phyloP scores from a whole-genome alignment of 164 flowering plant species.

The Cinnamomum chago region DNA sequence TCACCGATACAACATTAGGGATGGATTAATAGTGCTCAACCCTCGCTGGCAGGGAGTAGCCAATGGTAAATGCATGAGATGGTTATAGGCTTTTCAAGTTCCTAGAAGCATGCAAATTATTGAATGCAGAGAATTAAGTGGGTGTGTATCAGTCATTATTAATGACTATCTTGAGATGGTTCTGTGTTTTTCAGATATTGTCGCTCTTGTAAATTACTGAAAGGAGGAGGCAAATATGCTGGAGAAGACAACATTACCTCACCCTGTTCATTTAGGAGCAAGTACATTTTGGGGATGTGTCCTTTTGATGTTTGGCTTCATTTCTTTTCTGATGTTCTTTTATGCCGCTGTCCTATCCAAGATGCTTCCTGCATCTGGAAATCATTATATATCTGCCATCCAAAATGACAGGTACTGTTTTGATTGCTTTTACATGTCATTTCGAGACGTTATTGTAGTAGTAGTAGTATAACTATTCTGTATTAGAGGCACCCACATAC shows the following conservation, averaged over 20 bases:
- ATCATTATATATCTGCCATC: constrained; percentile 43
- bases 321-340: constrained; percentile 38
- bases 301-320: constrained; percentile 33
- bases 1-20: no score
- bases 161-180: constrained; percentile 3
- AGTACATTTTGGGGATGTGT: constrained; percentile 35
- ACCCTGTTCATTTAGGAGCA: constrained; percentile 5
- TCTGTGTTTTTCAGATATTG: background rate
- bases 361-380: constrained; percentile 50
- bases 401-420: constrained; percentile 58
- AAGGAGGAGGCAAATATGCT: background rate
- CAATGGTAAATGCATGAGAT: background rate
- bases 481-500: background rate
- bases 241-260: constrained; percentile 8
- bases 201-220: background rate
- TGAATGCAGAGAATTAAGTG: background rate
- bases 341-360: constrained; percentile 59
- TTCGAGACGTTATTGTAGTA: background rate
- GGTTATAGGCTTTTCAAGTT: background rate
- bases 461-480: background rate
- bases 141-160: background rate
- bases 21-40: no score
- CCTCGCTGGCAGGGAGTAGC: no score
- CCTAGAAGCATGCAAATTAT: background rate
- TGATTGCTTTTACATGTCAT: background rate